These are phyloP conservation scores for Diplodia intermedia DNA, from an alignment of 2,329 filamentous ascomycete genomes.

Conservation along the genomic window DNA sequence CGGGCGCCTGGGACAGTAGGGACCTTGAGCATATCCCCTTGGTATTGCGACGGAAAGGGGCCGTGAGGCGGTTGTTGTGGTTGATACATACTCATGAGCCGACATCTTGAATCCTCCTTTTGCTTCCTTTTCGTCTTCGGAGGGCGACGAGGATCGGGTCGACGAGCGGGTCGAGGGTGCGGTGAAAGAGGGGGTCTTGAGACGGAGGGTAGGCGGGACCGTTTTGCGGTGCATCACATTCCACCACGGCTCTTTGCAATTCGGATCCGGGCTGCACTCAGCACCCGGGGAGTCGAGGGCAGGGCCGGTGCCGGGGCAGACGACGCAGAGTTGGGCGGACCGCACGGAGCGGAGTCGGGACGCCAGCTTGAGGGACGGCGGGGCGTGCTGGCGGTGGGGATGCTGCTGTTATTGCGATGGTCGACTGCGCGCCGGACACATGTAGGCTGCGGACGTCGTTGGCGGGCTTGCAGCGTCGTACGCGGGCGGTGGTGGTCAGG, in stretches of 20 bases:
- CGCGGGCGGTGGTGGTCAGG: conserved; percentile 14
- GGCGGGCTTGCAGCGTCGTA: conserved; percentile 9
- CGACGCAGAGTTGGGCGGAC: conserved; percentile 38
- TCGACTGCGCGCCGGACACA: background rate
- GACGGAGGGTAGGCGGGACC: conserved; percentile 40
- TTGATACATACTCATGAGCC: conserved; percentile 56
- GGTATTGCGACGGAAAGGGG: conserved; percentile 61
- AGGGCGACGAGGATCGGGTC: conserved; percentile 41
- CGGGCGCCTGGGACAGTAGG: conserved; percentile 67
- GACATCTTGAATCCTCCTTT: conserved; percentile 53
- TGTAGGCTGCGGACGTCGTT: background rate
- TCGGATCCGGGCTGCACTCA: conserved; percentile 42
- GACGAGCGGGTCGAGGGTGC: conserved; percentile 42
- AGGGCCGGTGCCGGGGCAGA: conserved; percentile 43
- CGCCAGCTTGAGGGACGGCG: conserved; percentile 46
- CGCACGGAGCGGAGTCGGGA: conserved; percentile 41
- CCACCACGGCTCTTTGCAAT: conserved; percentile 48
- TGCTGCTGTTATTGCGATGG: conserved; percentile 12
- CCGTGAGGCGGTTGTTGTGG: conserved; percentile 38
- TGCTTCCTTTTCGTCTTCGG: conserved; percentile 40
- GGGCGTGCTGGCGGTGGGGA: background rate
- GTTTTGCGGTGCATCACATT: conserved; percentile 48
- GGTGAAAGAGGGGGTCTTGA: conserved; percentile 44
- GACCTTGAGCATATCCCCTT: conserved; percentile 49
- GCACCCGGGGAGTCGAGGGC: conserved; percentile 1